Evolutionary conservation across 208 protist genomes (phyloP), one percentile per base, ranked within the genome.

Genomic region (Trypanosoma scelopori): DNA sequence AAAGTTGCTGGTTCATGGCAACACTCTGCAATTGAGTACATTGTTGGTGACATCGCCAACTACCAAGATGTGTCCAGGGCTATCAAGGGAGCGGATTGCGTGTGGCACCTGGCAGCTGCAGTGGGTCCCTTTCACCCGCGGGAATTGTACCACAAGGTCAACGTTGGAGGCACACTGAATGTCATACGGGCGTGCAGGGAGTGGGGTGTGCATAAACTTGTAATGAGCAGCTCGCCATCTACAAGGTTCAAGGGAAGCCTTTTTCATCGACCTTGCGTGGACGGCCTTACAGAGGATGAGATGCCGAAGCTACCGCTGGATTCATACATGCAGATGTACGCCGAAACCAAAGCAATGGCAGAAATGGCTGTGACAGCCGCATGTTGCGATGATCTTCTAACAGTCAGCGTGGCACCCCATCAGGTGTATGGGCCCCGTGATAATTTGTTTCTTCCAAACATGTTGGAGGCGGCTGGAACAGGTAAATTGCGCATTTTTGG

Each of bases 391-490:
- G 84, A 96, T 51, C 84, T 98, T 65, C 86, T 92, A 76, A 78
- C 87, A 6, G 85, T 97, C 46, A 76, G 89, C 12, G 93, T 98
- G 5, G 96, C 96, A 11, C 96, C 96, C 0, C 96, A 98, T 71
- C 95, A 98, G 57, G 94, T 97, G 6, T 98, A 98, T 73, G 97
- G 97, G 0, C 97, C 97, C 5, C 82, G 95, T 13, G 97, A 98
- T 72, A 95, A 92, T 64, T 77, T 98, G 13, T 98, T 98, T 73
- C 59, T 98, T 45, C 91, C 95, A n/a, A 98, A 97, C 65, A 90
- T 98, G 65, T 80, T 98, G 18, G 89, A 97, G 62, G 92, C 94
- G 13, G 91, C 93, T n/a, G 86, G 91, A 30, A 98, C 85, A 7
- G 92, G 92, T 6, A 94, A 97, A 71, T 76, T 98, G 32, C 89